Base-by-base conservation (phyloP, 176 grass and related monocot genomes). In the Dendrocalamus sinicus region DNA sequence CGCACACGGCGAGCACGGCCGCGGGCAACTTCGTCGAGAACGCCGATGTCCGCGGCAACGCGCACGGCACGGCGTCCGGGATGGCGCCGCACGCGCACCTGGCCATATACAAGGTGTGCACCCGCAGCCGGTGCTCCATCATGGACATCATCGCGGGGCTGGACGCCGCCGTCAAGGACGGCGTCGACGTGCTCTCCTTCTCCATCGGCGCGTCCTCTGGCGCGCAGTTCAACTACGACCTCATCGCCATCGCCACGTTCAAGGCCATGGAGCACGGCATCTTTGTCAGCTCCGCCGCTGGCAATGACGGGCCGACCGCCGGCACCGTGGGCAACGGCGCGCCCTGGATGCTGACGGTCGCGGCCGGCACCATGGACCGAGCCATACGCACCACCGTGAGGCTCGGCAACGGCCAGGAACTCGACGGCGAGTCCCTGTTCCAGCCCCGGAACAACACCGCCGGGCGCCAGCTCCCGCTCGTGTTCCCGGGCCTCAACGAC, bases 61-160 rank as follows among this genome's bases (percentile, higher is more conserved):
- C 93, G 32, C 86, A 94, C 45, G 90, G 93, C 20, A 94, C 87
- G 17, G 93, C 93, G 0, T 86, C 93, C 44, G 93, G 93, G 0
- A 92, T 94, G 83, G 89, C 93, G 41, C 93, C 93, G 73, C 88
- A 94, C 79, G 93, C 93, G 50, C 93, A 94, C 88, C 82, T 94
- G 0, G 90, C 93, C 10, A 80, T 94, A 0, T 94, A 94, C 88
- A 94, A 94, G 83, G 93, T 94, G 66, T 94, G 93, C 65, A n/a
- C 81, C 7, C 75, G 85, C 9, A 78, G 76, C 84, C 78, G 89
- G 2, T 94, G 92, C 61, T 88, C 89, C 59, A 85, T 91, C 67
- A 79, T 91, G 86, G 88, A 89, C 85, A 81, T 94, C 70, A 67
- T 94, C 5, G 86, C 92, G 0, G 92, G 92, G 35, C 83, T 94